A percentile compares a stretch with the other conserved stretches of the same genome.
phyloP scores from a whole-genome alignment of 2,329 filamentous ascomycete species.

The Plenodomus tracheiphilus region DNA sequence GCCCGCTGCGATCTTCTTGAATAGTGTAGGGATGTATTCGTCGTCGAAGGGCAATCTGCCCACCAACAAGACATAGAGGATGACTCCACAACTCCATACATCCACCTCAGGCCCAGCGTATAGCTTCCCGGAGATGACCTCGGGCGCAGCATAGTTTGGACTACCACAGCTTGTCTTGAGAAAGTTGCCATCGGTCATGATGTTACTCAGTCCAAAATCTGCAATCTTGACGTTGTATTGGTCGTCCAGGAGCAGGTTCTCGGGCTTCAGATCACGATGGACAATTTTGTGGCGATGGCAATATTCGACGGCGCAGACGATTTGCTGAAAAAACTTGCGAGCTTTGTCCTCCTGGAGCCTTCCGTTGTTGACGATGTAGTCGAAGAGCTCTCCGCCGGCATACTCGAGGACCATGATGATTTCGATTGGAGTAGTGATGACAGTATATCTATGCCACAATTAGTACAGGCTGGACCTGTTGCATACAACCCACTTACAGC shows the following conservation, averaged over 20 bases:
- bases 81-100: conserved; percentile 96
- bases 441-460: conserved; percentile 70
- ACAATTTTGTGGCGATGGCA: conserved; percentile 99
- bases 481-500: conserved; percentile 77
- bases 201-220: conserved; percentile 97
- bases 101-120: conserved; percentile 98
- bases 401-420: conserved; percentile 99
- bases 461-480: too few species aligned
- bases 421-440: conserved; percentile 90
- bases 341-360: conserved; percentile 89
- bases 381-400: conserved; percentile 93
- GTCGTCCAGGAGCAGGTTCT: conserved; percentile 93
- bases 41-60: conserved; percentile 89
- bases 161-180: conserved; percentile 98
- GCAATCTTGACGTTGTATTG: conserved; percentile 99
- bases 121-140: conserved; percentile 96
- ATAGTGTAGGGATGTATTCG: conserved; percentile 95
- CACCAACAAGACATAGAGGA: conserved; percentile 69
- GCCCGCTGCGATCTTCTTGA: conserved; percentile 95
- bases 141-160: conserved; percentile 95
- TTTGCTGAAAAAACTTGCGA: conserved; percentile 98
- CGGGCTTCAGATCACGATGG: conserved; percentile 94
- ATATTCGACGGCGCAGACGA: conserved; percentile 97
- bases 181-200: conserved; percentile 99
- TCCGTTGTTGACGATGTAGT: conserved; percentile 95